Base-by-base conservation (phyloP, 2,329 filamentous ascomycete genomes). In the Fusarium gaditjirri region DNA sequence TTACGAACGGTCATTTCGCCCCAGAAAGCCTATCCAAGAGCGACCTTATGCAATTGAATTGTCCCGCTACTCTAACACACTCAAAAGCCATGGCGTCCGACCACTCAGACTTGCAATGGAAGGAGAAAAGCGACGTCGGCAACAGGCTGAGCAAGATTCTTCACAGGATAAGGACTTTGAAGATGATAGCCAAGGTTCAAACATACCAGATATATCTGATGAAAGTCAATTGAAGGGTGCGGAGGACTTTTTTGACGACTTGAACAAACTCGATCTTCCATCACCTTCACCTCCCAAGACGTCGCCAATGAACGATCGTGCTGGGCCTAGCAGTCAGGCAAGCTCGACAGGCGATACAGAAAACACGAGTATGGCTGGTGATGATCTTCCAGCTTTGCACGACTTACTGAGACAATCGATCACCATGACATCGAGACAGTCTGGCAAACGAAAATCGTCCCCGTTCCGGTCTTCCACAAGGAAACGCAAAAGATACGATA, bases 1-100 rank as follows among this genome's bases (percentile, higher is more conserved):
- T 17, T 79, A 83, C 49, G 83, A 84, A 67, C 84, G 88, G 38
- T 88, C 86, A 8, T 79, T 90, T n/a, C 84, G 88, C 11, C 87
- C 87, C 2, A 84, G 88, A 25, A 90, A 90, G 67, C 88, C 88
- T 2, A 90, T 90, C 11, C 88, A 90, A 75, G 83, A 90, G 73
- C 87, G 89, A 47, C 88, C 88, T 7, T 90, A 90, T 69, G 79
- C 86, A 10, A 80, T 90, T 8, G 88, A 90, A 69, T 86, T 84
- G 74, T 87, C 84, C 1, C 84, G 86, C 33, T 90, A 89, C 76
- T 86, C 84, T 60, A 86, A 80, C 6, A 79, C 84, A 25, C 84
- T 89, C 72, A 87, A 86, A 73, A 84, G 84, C 7, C 87, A 88
- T 62, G 88, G 88, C 29, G 78, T 90, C 33, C 85, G 84, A 57